These are phyloP conservation scores for Amanita muscaria DNA, from an alignment of 768 basidiomycete species.

Conservation along the genomic window DNA sequence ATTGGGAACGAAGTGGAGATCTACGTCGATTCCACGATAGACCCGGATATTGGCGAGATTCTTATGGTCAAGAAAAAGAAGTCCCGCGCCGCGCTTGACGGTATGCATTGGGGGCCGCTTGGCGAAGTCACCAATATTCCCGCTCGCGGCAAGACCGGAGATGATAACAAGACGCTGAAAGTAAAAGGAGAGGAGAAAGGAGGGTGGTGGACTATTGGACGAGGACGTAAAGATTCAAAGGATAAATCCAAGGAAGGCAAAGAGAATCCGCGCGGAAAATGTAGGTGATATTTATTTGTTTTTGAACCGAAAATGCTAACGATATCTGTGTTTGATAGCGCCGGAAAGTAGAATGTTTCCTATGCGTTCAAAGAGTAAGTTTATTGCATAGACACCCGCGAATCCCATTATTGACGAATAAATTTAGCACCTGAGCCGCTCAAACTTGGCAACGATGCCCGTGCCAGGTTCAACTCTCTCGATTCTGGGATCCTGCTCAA, in stretches of 20 bases:
- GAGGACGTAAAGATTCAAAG: conserved; percentile 67
- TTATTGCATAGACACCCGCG: not conserved
- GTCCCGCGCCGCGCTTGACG: conserved; percentile 50
- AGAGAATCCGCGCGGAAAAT: conserved; percentile 33
- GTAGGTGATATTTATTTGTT: conserved; percentile 22
- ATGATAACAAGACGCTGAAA: conserved; percentile 15
- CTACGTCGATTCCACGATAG: conserved; percentile 54
- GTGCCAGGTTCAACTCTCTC: conserved; percentile 60
- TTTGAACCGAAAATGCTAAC: not conserved
- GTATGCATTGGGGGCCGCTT: conserved; percentile 44
- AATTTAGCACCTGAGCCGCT: conserved; percentile 39
- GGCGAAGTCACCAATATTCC: conserved; percentile 55
- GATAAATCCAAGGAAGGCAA: conserved; percentile 41
- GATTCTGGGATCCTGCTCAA: conserved; percentile 30
- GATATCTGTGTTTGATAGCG: conserved; percentile 18
- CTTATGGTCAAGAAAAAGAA: conserved; percentile 74
- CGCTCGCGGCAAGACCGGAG: conserved; percentile 9
- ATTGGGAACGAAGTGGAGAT: conserved; percentile 49
- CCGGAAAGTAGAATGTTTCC: conserved; percentile 26
- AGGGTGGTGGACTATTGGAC: conserved; percentile 80
- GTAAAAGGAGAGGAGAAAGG: conserved; percentile 38
- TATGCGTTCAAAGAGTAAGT: conserved; percentile 33
- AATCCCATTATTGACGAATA: not conserved
- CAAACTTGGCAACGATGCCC: conserved; percentile 23
- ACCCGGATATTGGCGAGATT: conserved; percentile 62